These are phyloP conservation scores for Prunus mume DNA, from an alignment of 306 rosid genomes.

Conservation along the genomic window DNA sequence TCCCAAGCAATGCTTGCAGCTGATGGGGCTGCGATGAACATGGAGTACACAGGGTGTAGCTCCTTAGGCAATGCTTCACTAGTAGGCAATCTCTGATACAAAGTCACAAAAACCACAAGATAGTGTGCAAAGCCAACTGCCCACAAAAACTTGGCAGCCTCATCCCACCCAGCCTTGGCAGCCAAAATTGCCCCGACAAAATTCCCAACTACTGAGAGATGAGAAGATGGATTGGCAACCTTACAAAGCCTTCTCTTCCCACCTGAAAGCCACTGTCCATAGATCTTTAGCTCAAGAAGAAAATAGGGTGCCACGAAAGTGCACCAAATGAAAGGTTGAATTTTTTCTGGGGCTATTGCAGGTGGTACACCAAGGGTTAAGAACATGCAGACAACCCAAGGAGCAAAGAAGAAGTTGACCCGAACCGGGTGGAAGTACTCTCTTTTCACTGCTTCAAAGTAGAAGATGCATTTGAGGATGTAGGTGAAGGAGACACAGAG, in stretches of 20 bases:
- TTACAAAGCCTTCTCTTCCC: conserved; percentile 74
- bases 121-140: conserved; percentile 87
- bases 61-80: conserved; percentile 83
- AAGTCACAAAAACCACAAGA: conserved; percentile 73
- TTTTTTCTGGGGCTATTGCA: conserved; percentile 27
- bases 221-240: conserved; percentile 79
- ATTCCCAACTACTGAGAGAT: conserved; percentile 82
- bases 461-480: conserved; percentile 71
- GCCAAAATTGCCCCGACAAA: conserved; percentile 85
- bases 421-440: conserved; percentile 79
- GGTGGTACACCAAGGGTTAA: conserved; percentile 60
- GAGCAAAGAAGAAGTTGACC: conserved; percentile 87
- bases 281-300: conserved; percentile 72
- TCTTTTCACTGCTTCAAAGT: conserved; percentile 84
- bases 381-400: conserved; percentile 89
- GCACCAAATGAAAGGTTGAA: conserved; percentile 74
- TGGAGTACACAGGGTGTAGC: conserved; percentile 84
- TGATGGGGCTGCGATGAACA: conserved; percentile 87
- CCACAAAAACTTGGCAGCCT: conserved; percentile 85
- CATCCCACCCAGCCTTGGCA: conserved; percentile 72
- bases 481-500: conserved; percentile 52
- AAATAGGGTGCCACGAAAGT: conserved; percentile 72
- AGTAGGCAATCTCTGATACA: conserved; percentile 86
- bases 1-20: conserved; percentile 84
- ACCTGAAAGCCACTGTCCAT: conserved; percentile 89